Evolutionary conservation across 345 rosid species (phyloP), one percentile per base, ranked within the genome.

Genomic region (Eucalyptus curtisii): DNA sequence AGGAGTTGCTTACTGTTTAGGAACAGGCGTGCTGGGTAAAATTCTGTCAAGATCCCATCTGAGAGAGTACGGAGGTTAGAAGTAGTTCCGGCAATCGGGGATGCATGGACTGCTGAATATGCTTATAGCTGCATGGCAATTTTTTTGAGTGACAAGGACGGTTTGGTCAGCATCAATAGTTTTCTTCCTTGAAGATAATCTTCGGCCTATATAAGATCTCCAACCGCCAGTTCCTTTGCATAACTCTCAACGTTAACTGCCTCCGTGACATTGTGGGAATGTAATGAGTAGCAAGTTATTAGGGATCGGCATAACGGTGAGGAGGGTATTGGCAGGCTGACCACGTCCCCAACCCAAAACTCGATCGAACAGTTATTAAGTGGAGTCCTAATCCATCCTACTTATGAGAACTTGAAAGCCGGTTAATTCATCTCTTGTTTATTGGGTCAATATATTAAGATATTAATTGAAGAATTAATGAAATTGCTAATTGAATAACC

Each of bases 1-100:
- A 88, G 90, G 90, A 88, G 86, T 19, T 88, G 90, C 86, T 88
- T 84, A 88, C 87, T 11, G 90, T 88, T 57, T 88, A 88, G 84
- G 49, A 88, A 24, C 48, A 33, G 48, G 47, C 10, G 2, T 49
- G 42, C 87, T 31, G 87, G 45, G 66, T 86, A 57, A 85, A 52
- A 10, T 76, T 76, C 47, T 76, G 84, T 76, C 47, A 40, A 76
- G 84, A 22, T 76, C 25, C 84, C 47, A 11, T 76, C 27, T 25
- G 15, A 76, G 84, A 40, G 84, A 4, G 15, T 76, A 76, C 8
- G 44, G 47, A 76, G 84, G 30, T 40, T 40, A 76, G 47, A 40
- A 76, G 24, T 40, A 10, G 47, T 76, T 71, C 45, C 1, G 45
- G 84, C 16, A 40, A 76, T 40, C 9, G 4, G 47, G 84, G 47